Evolutionary conservation across 257 asterid genomes (phyloP).

Genomic region (Jaltomata sinuosa): DNA sequence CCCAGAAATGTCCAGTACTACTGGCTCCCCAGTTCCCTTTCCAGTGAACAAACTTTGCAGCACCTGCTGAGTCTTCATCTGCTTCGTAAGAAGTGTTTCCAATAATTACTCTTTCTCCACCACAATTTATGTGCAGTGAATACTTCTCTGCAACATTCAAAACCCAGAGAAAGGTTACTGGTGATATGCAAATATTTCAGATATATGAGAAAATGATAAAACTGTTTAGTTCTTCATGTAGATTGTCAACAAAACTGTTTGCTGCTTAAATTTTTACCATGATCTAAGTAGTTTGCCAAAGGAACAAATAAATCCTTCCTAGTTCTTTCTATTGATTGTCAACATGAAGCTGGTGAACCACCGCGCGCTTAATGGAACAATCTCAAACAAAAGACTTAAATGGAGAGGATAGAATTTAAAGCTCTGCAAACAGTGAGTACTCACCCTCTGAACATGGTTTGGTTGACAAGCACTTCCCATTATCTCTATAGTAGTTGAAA

Average conservation of each 20-base stretch:
- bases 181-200: background rate
- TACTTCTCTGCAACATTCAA: slow-evolving; percentile 23
- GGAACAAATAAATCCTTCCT: background rate
- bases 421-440: background rate
- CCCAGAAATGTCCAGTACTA: slow-evolving; percentile 38
- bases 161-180: background rate
- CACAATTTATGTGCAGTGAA: slow-evolving; percentile 48
- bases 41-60: slow-evolving; percentile 17
- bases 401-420: background rate
- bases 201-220: background rate
- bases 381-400: background rate
- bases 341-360: background rate
- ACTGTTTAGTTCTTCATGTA: background rate
- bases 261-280: background rate
- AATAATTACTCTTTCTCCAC: slow-evolving; percentile 11
- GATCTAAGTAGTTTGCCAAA: background rate
- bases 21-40: slow-evolving; percentile 42
- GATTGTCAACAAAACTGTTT: background rate
- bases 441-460: slow-evolving; percentile 30
- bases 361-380: background rate
- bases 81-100: slow-evolving; percentile 29
- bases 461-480: slow-evolving; percentile 18
- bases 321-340: background rate
- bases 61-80: slow-evolving; percentile 25
- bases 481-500: slow-evolving; percentile 13